These are phyloP conservation scores for Madurella mycetomatis DNA, from an alignment of 2,329 filamentous ascomycete genomes.

Conservation along the genomic window DNA sequence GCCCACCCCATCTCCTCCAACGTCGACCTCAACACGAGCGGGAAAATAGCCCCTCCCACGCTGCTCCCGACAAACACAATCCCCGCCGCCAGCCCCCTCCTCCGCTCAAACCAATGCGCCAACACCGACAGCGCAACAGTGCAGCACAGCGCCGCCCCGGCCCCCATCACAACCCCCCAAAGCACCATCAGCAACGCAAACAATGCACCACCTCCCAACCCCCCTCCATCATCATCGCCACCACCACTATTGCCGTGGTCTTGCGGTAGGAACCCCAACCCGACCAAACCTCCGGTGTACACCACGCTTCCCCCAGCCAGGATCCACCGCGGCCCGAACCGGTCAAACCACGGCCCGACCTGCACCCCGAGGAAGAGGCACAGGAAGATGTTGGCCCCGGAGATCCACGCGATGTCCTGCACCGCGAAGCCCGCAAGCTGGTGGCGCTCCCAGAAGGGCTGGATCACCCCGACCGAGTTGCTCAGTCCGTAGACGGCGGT, in stretches of 20 bases:
- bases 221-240: neutral
- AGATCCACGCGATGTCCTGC: conserved; percentile 14
- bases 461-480: conserved; percentile 13
- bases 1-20: conserved; percentile 8
- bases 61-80: conserved; percentile 13
- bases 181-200: conserved; percentile 8
- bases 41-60: conserved; percentile 9
- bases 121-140: conserved; percentile 13
- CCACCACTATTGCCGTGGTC: neutral
- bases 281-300: conserved; percentile 4
- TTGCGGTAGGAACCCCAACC: conserved; percentile 4
- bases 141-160: conserved; percentile 9
- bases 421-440: conserved; percentile 5
- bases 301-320: conserved; percentile 6
- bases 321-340: conserved; percentile 13
- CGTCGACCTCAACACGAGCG: conserved; percentile 9
- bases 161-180: conserved; percentile 10
- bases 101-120: conserved; percentile 11
- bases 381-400: conserved; percentile 51
- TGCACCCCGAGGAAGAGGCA: conserved; percentile 15
- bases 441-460: conserved; percentile 7
- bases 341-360: conserved; percentile 14
- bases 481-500: conserved; percentile 12
- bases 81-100: conserved; percentile 7
- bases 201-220: neutral